phyloP scores from a whole-genome alignment of 1,284 basidiomycete species.

The Exsudoporus floridanus region DNA sequence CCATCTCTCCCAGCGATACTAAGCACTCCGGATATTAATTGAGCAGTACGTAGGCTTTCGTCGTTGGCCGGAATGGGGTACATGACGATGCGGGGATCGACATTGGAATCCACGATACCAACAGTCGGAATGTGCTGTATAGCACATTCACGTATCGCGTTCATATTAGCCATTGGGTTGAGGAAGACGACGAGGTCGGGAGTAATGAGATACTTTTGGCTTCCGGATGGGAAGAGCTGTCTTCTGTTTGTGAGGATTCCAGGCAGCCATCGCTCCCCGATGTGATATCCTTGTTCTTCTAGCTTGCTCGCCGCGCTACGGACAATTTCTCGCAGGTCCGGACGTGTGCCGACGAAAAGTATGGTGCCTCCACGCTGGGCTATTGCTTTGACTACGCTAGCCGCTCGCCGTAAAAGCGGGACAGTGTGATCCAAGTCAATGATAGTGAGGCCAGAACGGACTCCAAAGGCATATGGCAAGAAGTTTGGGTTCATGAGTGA shows the following conservation, averaged over 20 bases:
- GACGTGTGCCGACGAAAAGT: constrained; percentile 87
- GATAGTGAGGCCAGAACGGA: constrained; percentile 85
- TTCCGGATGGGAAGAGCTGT: constrained; percentile 70
- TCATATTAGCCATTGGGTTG: constrained; percentile 82
- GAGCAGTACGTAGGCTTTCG: constrained; percentile 87
- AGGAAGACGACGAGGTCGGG: constrained; percentile 90
- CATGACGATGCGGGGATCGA: constrained; percentile 94
- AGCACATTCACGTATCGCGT: constrained; percentile 85
- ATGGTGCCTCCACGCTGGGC: constrained; percentile 83
- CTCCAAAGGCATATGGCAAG: constrained; percentile 92
- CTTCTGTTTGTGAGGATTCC: constrained; percentile 92
- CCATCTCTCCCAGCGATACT: constrained; percentile 92
- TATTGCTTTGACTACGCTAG: constrained; percentile 82
- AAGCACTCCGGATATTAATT: constrained; percentile 87
- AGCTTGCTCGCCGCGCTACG: constrained; percentile 80
- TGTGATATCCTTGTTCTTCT: constrained; percentile 75
- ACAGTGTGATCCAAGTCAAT: constrained; percentile 96
- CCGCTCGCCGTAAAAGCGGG: constrained; percentile 87
- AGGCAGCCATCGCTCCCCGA: constrained; percentile 89
- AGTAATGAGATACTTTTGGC: constrained; percentile 59
- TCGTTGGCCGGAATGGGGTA: constrained; percentile 99
- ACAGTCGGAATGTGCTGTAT: constrained; percentile 83
- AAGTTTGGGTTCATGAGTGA: constrained; percentile 85
- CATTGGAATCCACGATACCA: constrained; percentile 92
- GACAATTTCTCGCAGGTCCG: constrained; percentile 75